Base-by-base conservation (phyloP, 192 early-diverging fungal species). In the Coemansia brasiliensis region DNA sequence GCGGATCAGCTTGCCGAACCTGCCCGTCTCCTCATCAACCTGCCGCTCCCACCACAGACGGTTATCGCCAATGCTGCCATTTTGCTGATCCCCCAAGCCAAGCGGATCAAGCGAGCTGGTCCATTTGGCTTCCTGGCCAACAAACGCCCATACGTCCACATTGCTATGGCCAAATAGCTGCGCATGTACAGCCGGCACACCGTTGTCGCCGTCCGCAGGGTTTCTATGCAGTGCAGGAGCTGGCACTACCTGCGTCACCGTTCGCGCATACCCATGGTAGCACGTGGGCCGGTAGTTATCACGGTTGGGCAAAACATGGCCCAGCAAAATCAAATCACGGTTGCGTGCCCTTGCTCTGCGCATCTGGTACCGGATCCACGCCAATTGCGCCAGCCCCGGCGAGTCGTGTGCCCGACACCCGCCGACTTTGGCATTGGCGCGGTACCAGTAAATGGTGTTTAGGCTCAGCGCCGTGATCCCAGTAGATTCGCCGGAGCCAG, bases 121-220 rank as follows among this genome's bases (percentile, higher is more conserved):
- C 73, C 59, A 51, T 4, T 58, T 60, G 50, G 40, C 25, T 17
- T 56, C 64, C n/a, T 71, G 74, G 13, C 81, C 74, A 10, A 88
- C 71, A 55, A 88, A 84, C 27, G 81, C 74, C 62, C 83, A 88
- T 27, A 83, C 79, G 54, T 92, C 88, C 59, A 87, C 83, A 55
- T 92, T 92, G 62, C 82, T 81, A 58, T 92, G 90, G 5, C 90
- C 90, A 54, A 80, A 92, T 43, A 87, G 61, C 72, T 92, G 88
- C 15, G 86, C 87, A 22, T 63, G 67, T 29, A 77, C 42, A 5
- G 12, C 20, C 10, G 43, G 15, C 41, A 63, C 16, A 12, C 1
- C 32, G 6, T 6, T 29, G 3, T 35, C 32, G 10, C 6, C 32
- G 43, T 1, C 17, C n/a, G 16, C 50, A 3, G 46, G 5, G 20